These are phyloP conservation scores for Talaromyces funiculosus DNA, from an alignment of 2,329 filamentous ascomycete species.

Conservation along the genomic window DNA sequence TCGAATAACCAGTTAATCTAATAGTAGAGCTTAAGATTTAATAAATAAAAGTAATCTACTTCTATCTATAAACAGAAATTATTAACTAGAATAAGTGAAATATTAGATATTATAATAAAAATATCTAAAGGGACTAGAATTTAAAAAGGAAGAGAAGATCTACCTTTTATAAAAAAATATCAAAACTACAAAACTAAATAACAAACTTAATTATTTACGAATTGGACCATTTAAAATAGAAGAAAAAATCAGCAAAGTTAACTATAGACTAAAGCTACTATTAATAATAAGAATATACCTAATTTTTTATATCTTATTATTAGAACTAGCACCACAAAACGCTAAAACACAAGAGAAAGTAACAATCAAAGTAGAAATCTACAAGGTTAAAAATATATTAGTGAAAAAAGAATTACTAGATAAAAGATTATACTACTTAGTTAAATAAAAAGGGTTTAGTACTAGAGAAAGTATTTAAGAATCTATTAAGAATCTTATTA, in stretches of 20 bases:
- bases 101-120: background rate
- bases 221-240: background rate
- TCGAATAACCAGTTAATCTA: background rate
- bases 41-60: background rate
- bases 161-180: background rate
- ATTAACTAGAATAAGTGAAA: background rate
- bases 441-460: too few species aligned
- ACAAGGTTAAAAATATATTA: background rate
- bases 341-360: background rate
- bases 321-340: background rate
- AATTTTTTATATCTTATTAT: background rate
- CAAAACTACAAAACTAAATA: background rate
- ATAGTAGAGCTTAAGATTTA: background rate
- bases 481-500: too few species aligned
- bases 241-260: conserved; percentile 2
- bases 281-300: background rate
- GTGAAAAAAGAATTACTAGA: background rate
- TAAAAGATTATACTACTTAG: too few species aligned
- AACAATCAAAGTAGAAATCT: background rate
- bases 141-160: background rate
- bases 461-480: too few species aligned
- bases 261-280: background rate
- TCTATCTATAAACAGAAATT: background rate
- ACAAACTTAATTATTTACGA: background rate
- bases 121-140: background rate